phyloP scores from a whole-genome alignment of 805 yeast genomes.

The Suhomyces pyralidae region DNA sequence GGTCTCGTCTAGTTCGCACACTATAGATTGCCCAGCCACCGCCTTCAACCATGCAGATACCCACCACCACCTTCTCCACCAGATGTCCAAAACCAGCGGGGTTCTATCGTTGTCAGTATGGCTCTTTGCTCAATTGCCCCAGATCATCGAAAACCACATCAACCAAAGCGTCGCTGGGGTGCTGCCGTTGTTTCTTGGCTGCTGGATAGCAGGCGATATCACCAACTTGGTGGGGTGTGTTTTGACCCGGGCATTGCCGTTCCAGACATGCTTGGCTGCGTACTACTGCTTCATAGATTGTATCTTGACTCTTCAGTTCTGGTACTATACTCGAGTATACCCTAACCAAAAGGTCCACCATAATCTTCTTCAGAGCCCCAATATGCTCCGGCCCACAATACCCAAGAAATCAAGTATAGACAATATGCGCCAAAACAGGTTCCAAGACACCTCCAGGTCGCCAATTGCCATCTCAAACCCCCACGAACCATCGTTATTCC shows the following conservation, averaged over 20 bases:
- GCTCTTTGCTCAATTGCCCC: constrained; percentile 32
- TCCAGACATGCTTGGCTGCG: constrained; percentile 68
- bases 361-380: constrained; percentile 37
- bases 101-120: constrained; percentile 20
- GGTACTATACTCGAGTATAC: constrained; percentile 57
- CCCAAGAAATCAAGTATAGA: constrained; percentile 9
- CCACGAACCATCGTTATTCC: constrained; percentile 7
- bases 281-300: constrained; percentile 75
- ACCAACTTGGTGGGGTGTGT: constrained; percentile 67
- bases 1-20: background rate
- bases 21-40: background rate
- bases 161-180: constrained; percentile 37
- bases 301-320: constrained; percentile 65
- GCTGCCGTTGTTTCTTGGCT: constrained; percentile 26
- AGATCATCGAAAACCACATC: constrained; percentile 25
- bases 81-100: constrained; percentile 14
- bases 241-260: constrained; percentile 73
- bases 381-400: constrained; percentile 25
- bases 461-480: constrained; percentile 10
- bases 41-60: background rate
- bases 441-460: constrained; percentile 7
- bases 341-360: constrained; percentile 38
- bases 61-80: background rate
- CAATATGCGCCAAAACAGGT: constrained; percentile 19
- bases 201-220: constrained; percentile 40